phyloP scores from a whole-genome alignment of 805 yeast genomes.

The Maudiozyma barnettii region DNA sequence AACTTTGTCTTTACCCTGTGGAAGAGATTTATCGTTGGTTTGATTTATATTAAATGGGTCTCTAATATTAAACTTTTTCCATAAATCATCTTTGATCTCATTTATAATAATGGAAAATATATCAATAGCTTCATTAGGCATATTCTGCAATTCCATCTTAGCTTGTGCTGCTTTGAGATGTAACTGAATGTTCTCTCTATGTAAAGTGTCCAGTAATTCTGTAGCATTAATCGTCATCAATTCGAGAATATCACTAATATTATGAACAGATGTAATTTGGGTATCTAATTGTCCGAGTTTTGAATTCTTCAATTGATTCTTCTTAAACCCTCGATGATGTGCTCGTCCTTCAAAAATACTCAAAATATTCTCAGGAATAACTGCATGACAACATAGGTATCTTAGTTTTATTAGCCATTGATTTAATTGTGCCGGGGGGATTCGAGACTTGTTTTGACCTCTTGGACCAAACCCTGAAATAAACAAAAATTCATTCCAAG shows the following conservation, averaged over 20 bases:
- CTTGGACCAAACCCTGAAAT: slow-evolving; percentile 43
- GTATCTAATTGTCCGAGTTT: slow-evolving; percentile 1
- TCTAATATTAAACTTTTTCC: slow-evolving; percentile 12
- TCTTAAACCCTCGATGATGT: background rate
- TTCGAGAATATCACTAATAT: slow-evolving; percentile 56
- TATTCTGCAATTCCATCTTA: slow-evolving; percentile 43
- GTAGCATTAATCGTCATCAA: slow-evolving; percentile 52
- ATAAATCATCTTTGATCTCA: slow-evolving; percentile 23
- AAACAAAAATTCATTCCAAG: slow-evolving; percentile 48
- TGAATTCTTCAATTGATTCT: background rate
- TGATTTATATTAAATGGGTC: slow-evolving; percentile 10
- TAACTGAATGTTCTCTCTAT: slow-evolving; percentile 38
- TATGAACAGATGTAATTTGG: slow-evolving; percentile 11
- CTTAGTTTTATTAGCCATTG: slow-evolving; percentile 62
- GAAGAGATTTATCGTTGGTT: background rate
- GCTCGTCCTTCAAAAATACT: slow-evolving; percentile 1
- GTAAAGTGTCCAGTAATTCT: slow-evolving; percentile 38
- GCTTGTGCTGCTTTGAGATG: slow-evolving; percentile 59
- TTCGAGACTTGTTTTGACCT: slow-evolving; percentile 42
- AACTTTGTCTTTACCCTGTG: background rate
- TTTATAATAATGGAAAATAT: slow-evolving; percentile 36
- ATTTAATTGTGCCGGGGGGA: slow-evolving; percentile 49
- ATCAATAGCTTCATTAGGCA: slow-evolving; percentile 42
- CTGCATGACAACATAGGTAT: slow-evolving; percentile 78
- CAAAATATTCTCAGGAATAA: slow-evolving; percentile 17